A percentile compares a stretch with the other conserved stretches of the same genome.
Conservation (phyloP, 352 stramenopile genomes). For the Vaucheria bursata region DNA sequence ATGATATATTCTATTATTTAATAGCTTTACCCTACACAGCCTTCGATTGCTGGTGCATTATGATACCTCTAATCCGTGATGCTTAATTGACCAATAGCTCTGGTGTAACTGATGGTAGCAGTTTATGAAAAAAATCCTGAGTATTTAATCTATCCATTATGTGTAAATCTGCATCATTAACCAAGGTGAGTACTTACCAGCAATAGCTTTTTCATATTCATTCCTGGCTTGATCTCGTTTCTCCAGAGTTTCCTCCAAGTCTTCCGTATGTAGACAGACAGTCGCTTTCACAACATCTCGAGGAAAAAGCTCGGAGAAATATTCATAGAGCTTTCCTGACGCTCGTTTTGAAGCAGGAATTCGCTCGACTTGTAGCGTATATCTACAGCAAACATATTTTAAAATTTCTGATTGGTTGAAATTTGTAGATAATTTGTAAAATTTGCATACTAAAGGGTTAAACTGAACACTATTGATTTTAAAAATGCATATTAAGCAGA, state of each 20-base stretch:
- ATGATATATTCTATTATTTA: too few relatives aligned
- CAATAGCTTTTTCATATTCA: slow-evolving; percentile 29
- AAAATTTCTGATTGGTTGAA: too few relatives aligned
- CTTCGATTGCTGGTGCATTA: too few relatives aligned
- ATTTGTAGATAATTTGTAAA: too few relatives aligned
- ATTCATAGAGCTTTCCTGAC: slow-evolving; percentile 21
- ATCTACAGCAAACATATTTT: too few relatives aligned
- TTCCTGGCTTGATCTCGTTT: slow-evolving; percentile 16
- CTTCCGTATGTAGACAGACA: slow-evolving; percentile 26
- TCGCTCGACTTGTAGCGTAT: slow-evolving; percentile 20
- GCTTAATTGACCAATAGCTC: background rate
- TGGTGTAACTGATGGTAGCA: background rate
- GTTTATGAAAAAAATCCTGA: background rate
- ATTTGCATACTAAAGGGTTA: too few relatives aligned
- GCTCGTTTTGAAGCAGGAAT: slow-evolving; percentile 21
- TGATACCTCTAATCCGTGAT: too few relatives aligned
- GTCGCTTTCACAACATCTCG: slow-evolving; percentile 23
- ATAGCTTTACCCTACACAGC: too few relatives aligned
- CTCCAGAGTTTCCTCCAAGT: slow-evolving; percentile 14
- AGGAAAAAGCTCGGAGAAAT: slow-evolving; percentile 40
- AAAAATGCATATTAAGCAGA: too few relatives aligned
- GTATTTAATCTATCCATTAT: background rate
- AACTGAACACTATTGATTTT: too few relatives aligned
- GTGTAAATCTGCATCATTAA: background rate
- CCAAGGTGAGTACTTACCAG: slow-evolving; percentile 18